Conservation (phyloP, 371 early-diverging fungal genomes). For the Furculomyces boomerangus region DNA sequence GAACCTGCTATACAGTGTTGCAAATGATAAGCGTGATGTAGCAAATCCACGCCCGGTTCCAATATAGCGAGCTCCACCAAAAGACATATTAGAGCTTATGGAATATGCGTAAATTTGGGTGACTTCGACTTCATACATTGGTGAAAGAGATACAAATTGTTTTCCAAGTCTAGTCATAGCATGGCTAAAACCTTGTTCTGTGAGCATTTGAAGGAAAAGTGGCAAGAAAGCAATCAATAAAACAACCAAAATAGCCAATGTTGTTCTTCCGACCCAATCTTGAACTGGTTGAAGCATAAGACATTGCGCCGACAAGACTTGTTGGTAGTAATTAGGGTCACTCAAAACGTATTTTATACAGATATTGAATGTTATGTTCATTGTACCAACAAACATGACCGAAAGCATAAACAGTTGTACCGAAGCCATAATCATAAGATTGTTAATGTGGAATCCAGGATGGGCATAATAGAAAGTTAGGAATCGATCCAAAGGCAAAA, state of each 20-base stretch:
- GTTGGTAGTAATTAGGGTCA: conserved; percentile 14
- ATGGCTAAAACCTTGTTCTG: conserved; percentile 65
- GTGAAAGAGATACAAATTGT: conserved; percentile 66
- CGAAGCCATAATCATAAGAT: conserved; percentile 72
- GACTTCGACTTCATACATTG: conserved; percentile 76
- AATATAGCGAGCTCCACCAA: conserved; percentile 77
- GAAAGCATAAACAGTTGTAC: conserved; percentile 69
- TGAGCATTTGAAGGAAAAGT: conserved; percentile 63
- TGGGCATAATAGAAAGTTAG: conserved; percentile 79
- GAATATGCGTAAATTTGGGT: conserved; percentile 77
- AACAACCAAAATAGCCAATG: conserved; percentile 57
- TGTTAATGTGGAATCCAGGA: conserved; percentile 83
- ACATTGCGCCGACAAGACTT: conserved; percentile 36
- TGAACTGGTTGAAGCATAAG: conserved; percentile 51
- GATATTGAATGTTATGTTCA: conserved; percentile 35
- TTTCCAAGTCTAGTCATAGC: conserved; percentile 56
- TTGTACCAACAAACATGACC: conserved; percentile 49
- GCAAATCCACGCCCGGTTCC: conserved; percentile 86
- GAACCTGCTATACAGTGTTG: conserved; percentile 56
- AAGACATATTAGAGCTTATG: conserved; percentile 58
- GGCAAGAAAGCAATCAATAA: conserved; percentile 72
- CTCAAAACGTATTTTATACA: conserved; percentile 33
- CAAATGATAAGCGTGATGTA: conserved; percentile 63
- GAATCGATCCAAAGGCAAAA: conserved; percentile 66
- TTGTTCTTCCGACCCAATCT: conserved; percentile 69